Evolutionary conservation across 768 basidiomycete genomes (phyloP), one percentile per base, ranked within the genome.

Genomic region (Rhizopogon sp.): DNA sequence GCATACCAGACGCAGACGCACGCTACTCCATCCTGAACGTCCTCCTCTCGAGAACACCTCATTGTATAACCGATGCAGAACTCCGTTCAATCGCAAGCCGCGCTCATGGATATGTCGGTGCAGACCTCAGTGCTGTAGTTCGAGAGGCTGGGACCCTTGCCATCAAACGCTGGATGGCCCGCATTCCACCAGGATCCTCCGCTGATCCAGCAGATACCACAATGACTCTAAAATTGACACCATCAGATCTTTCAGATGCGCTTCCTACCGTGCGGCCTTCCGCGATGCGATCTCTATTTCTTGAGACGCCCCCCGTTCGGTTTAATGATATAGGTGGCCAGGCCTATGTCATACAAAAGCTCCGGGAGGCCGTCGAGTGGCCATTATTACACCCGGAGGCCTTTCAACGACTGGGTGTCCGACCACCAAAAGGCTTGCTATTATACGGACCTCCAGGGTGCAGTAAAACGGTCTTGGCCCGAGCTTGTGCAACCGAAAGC

Each of bases 381-480:
- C 97, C 96, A 0, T 70, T 98, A 28, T 74, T 84, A 35, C 90
- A 97, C 70, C 86, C 88, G 0, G 88, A 91, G 46, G 83, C 89
- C 13, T 98, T 99, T 67, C 79, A 80, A 62, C 79, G 95, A 22
- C 76, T 99, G 1, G 96, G 96, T 1, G 90, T 95, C 10, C 79
- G 79, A 45, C 88, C 96, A 3, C 93, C 96, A 0, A 86, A 90
- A 62, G 96, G 96, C 0, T 82, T 98, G 6, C 72, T 99, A 43
- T 74, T 98, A 14, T 99, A 95, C 69, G 95, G 95, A 4, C 95
- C 95, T 3, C 96, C 95, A 4, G 95, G 95, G n/a, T 97, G 95
- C 64, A 93, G 92, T 62, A 98, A 98, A 73, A 98, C 96, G 2
- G 76, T 98, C 41, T 82, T 93, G 14, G 96, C 91, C 2, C 84